phyloP scores from a whole-genome alignment of 768 basidiomycete genomes.

The Royoungia palumana region DNA sequence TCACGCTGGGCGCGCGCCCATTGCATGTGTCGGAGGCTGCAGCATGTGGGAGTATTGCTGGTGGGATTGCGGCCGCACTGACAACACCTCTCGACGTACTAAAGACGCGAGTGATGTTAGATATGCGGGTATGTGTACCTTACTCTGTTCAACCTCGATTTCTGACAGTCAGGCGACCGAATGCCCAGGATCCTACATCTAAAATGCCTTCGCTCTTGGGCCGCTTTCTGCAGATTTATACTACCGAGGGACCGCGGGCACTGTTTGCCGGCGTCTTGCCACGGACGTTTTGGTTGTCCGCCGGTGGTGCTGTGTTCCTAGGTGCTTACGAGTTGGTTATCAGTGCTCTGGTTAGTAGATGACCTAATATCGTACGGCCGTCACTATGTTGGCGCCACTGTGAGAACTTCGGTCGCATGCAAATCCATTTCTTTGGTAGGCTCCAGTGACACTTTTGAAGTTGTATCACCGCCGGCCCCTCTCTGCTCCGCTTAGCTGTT shows the following conservation, averaged over 20 bases:
- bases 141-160: background rate
- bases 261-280: slow-evolving; percentile 88
- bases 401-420: background rate
- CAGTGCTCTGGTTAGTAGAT: slow-evolving; percentile 41
- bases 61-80: slow-evolving; percentile 81
- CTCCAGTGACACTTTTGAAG: background rate
- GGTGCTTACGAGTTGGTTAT: slow-evolving; percentile 92
- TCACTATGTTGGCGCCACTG: background rate
- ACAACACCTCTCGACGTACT: slow-evolving; percentile 96
- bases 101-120: slow-evolving; percentile 97
- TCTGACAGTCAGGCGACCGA: background rate
- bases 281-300: slow-evolving; percentile 93
- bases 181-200: slow-evolving; percentile 46
- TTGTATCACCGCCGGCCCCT: background rate
- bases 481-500: background rate
- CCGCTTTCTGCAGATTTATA: slow-evolving; percentile 65
- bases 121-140: slow-evolving; percentile 61
- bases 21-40: slow-evolving; percentile 77
- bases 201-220: slow-evolving; percentile 51
- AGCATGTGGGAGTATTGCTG: slow-evolving; percentile 85
- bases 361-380: background rate
- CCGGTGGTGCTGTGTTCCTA: slow-evolving; percentile 94
- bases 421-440: background rate
- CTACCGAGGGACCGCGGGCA: slow-evolving; percentile 64
- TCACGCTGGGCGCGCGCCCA: slow-evolving; percentile 48